Base-by-base conservation (phyloP, 2,329 filamentous ascomycete genomes). In the Escovopsis weberi region DNA sequence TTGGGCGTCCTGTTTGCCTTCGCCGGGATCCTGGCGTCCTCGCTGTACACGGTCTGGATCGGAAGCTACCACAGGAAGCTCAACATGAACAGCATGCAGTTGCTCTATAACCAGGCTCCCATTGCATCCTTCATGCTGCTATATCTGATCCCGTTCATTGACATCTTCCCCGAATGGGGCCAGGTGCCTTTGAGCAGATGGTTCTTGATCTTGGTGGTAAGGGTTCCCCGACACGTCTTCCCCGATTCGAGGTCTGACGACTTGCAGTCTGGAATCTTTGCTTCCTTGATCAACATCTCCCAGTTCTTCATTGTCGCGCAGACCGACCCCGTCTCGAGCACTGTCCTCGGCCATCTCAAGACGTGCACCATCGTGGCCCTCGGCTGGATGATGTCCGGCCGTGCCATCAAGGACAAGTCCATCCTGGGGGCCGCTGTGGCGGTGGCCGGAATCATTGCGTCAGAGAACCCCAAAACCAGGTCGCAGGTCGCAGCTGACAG, bases 41-140 rank as follows among this genome's bases (percentile, higher is more conserved):
- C 76, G 2, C 59, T 82, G 12, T 83, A 83, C 57, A 82, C 78
- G 0, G 73, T 82, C 45, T 81, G 76, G 75, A 80, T 82, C 53
- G 69, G 72, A 41, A 72, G 69, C 52, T 82, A 78, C 54, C 75
- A 81, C 56, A 70, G 74, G 47, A 79, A 74, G 58, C 66, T 82
- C 19, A 68, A 77, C 47, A 75, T 82, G 62, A 73, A 70, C 49
- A 81, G 76, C 59, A 78, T 80, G 70, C 80, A 83, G 61, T 62
- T 84, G 30, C 66, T 84, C 10, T 75, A 75, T 60, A 82, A 80
- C 58, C 78, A 82, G 58, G 75, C 78, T 2, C 77, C 78, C 2
- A 62, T 80, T 2, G 74, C 76, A 19, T 70, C 73, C 2, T 67
- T 79, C 46, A 57, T 82, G 48, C 67, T 83, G 41, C 67, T 82